Conservation (phyloP, 139 green algal species). For the Trebouxia sp. region DNA sequence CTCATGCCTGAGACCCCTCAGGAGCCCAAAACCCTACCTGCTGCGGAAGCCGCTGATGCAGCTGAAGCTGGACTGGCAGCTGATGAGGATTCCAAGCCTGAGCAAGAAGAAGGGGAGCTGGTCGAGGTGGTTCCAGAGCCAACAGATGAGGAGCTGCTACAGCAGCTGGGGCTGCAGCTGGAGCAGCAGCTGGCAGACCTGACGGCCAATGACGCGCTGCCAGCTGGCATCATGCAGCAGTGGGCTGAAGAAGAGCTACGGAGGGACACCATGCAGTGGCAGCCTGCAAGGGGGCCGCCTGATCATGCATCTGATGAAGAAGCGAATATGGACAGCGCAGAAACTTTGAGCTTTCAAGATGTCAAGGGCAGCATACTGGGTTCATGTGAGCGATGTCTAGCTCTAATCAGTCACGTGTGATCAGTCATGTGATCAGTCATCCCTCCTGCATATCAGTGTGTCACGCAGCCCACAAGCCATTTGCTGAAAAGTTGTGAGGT, state of each 20-base stretch:
- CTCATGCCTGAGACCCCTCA: neutral
- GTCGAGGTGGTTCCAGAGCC: constrained; percentile 30
- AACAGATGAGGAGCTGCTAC: constrained; percentile 45
- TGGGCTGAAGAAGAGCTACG: constrained; percentile 37
- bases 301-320: neutral
- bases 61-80: neutral
- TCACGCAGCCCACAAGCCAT: too few relatives aligned
- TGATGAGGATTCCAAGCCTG: neutral
- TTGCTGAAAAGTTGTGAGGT: too few relatives aligned
- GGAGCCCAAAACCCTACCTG: neutral
- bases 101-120: constrained; percentile 29
- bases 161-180: constrained; percentile 60
- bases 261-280: constrained; percentile 34
- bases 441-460: too few relatives aligned
- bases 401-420: too few relatives aligned
- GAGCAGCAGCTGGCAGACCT: constrained; percentile 61
- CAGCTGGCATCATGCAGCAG: constrained; percentile 32
- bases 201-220: constrained; percentile 33
- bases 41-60: neutral
- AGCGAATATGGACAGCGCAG: constrained; percentile 31
- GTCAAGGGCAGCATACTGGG: constrained; percentile 15
- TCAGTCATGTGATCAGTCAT: too few relatives aligned
- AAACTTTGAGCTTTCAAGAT: constrained; percentile 41
- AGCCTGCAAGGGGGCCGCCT: constrained; percentile 19
- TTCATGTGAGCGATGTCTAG: neutral